Conservation (phyloP, 2,329 filamentous ascomycete species). For the Aspergillus hortae region DNA sequence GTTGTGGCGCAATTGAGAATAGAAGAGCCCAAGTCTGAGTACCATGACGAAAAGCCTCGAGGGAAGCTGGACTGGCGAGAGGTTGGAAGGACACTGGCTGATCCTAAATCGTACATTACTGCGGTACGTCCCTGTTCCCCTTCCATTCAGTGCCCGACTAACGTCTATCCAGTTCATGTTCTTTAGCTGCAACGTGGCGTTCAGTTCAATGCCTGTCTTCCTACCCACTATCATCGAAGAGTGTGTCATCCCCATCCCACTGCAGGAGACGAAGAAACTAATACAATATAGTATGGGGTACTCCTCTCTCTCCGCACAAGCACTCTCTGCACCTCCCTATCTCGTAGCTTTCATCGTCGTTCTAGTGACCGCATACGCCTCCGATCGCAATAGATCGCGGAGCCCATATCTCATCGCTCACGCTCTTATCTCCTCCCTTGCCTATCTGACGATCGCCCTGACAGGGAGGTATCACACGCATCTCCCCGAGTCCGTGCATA, state of each 20-base stretch:
- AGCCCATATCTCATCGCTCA: slow-evolving; percentile 65
- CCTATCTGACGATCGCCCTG: slow-evolving; percentile 58
- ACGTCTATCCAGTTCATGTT: slow-evolving; percentile 59
- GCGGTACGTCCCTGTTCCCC: slow-evolving; percentile 47
- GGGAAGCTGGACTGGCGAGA: slow-evolving; percentile 53
- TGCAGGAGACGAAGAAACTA: neutral
- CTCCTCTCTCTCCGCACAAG: slow-evolving; percentile 65
- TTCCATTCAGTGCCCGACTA: neutral
- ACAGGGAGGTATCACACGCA: slow-evolving; percentile 43
- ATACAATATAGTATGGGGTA: slow-evolving; percentile 61
- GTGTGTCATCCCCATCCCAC: slow-evolving; percentile 21
- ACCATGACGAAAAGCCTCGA: slow-evolving; percentile 28
- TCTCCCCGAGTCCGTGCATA: slow-evolving; percentile 31
- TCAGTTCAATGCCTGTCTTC: slow-evolving; percentile 83
- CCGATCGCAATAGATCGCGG: slow-evolving; percentile 63
- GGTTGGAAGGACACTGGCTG: slow-evolving; percentile 56
- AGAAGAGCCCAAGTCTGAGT: slow-evolving; percentile 46
- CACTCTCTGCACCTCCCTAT: slow-evolving; percentile 77
- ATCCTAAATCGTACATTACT: slow-evolving; percentile 71
- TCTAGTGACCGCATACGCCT: slow-evolving; percentile 67
- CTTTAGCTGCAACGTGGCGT: slow-evolving; percentile 83
- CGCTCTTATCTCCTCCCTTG: slow-evolving; percentile 65
- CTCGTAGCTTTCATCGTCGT: slow-evolving; percentile 70
- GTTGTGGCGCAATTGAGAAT: slow-evolving; percentile 70
- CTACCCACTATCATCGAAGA: slow-evolving; percentile 74